Evolutionary conservation across 192 early-diverging fungal genomes (phyloP).

Genomic region (Coemansia sp.): DNA sequence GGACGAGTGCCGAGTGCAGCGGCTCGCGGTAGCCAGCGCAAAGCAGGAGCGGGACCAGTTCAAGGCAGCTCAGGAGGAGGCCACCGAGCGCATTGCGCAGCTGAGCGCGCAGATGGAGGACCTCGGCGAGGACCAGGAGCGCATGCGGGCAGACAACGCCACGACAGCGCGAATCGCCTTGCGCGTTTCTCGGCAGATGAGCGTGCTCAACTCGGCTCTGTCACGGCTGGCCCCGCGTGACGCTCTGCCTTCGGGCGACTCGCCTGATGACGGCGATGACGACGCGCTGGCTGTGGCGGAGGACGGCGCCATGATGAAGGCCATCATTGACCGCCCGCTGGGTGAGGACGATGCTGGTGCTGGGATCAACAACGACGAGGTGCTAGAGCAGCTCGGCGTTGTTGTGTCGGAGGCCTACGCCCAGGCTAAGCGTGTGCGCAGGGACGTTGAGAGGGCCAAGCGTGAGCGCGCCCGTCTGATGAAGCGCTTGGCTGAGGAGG

Average conservation of each 20-base stretch:
- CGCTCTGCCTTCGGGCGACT: background rate
- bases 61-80: slow-evolving; percentile 39
- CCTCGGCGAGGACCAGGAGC: slow-evolving; percentile 40
- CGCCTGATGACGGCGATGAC: slow-evolving; percentile 24
- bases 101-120: slow-evolving; percentile 45
- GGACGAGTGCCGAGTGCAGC: slow-evolving; percentile 23
- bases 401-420: slow-evolving; percentile 27
- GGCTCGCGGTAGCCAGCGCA: slow-evolving; percentile 22
- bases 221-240: slow-evolving; percentile 19
- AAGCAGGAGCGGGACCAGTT: slow-evolving; percentile 53
- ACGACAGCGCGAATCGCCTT: slow-evolving; percentile 29
- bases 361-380: slow-evolving; percentile 23
- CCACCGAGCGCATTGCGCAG: slow-evolving; percentile 24
- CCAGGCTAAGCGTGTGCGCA: slow-evolving; percentile 30
- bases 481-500: slow-evolving; percentile 38
- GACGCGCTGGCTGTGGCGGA: slow-evolving; percentile 31
- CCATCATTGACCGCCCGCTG: slow-evolving; percentile 37
- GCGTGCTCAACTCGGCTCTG: slow-evolving; percentile 28
- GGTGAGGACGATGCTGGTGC: slow-evolving; percentile 5
- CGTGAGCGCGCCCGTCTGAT: slow-evolving; percentile 36
- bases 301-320: slow-evolving; percentile 42
- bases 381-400: slow-evolving; percentile 33
- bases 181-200: slow-evolving; percentile 36
- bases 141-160: slow-evolving; percentile 36
- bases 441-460: slow-evolving; percentile 19